Evolutionary conservation across 768 basidiomycete genomes (phyloP).

Genomic region (Serendipita indica): DNA sequence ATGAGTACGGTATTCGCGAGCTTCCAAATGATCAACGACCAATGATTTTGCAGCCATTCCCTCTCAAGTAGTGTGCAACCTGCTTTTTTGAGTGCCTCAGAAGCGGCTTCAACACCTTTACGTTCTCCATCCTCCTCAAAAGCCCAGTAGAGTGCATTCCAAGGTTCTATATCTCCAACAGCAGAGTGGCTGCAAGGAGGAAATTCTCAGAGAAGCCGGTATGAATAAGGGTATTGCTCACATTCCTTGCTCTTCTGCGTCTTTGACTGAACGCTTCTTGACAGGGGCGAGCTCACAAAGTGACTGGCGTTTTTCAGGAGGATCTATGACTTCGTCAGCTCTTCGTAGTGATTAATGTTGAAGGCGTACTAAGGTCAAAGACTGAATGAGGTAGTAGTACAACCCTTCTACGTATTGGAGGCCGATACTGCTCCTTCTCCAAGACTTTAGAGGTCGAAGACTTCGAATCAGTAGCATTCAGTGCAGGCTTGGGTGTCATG

Average conservation of each 20-base stretch:
- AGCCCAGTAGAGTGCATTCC: constrained; percentile 14
- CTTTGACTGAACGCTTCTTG: neutral
- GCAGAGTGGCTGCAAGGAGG: constrained; percentile 12
- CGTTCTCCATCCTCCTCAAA: constrained; percentile 12
- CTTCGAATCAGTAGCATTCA: constrained; percentile 18
- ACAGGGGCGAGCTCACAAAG: neutral
- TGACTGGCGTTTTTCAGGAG: neutral
- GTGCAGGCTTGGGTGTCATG: constrained; percentile 2
- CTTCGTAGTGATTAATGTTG: neutral
- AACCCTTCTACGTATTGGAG: neutral
- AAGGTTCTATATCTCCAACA: constrained; percentile 12
- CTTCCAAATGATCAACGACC: constrained; percentile 87
- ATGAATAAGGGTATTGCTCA: constrained; percentile 39
- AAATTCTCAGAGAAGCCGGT: neutral
- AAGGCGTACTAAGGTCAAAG: constrained; percentile 4
- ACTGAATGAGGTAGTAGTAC: neutral
- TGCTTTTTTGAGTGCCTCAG: constrained; percentile 35
- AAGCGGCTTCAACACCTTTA: constrained; percentile 28
- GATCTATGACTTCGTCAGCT: neutral
- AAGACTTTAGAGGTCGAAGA: constrained; percentile 37
- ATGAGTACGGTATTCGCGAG: constrained; percentile 68
- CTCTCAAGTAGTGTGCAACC: constrained; percentile 58
- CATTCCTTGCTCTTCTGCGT: neutral
- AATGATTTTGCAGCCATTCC: constrained; percentile 87
- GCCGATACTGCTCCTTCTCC: constrained; percentile 35